Evolutionary conservation across 139 green algal genomes (phyloP).

Genomic region (Chlorella vulgaris): DNA sequence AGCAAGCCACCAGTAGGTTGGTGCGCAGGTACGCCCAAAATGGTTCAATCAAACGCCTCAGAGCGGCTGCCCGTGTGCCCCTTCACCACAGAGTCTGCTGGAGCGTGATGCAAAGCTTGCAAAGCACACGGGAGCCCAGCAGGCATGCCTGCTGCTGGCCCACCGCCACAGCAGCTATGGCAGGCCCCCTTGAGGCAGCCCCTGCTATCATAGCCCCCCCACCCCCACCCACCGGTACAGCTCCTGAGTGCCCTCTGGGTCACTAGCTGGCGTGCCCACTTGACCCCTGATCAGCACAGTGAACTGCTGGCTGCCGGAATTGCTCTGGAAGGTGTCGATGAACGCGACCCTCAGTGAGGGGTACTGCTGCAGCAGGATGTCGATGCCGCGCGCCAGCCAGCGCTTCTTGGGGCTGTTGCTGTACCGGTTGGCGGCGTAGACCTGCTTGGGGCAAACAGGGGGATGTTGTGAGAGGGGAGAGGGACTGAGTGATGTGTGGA

Average conservation of each 20-base stretch:
- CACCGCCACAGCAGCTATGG: too few relatives aligned
- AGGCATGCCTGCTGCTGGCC: too few relatives aligned
- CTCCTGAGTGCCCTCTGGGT: conserved; percentile 43
- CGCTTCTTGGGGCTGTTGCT: conserved; percentile 34
- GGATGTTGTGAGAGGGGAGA: too few relatives aligned
- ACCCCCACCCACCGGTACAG: conserved; percentile 43
- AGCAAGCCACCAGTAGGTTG: too few relatives aligned
- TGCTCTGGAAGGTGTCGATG: conserved; percentile 48
- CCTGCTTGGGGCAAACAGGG: conserved; percentile 23
- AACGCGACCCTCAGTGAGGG: conserved; percentile 64
- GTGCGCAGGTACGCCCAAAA: too few relatives aligned
- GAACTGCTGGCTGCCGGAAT: conserved; percentile 29
- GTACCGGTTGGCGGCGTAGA: conserved; percentile 53
- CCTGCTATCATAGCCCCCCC: too few relatives aligned
- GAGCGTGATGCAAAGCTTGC: too few relatives aligned
- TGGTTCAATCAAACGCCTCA: too few relatives aligned
- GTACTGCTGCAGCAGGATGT: conserved; percentile 63
- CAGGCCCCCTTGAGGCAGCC: too few relatives aligned
- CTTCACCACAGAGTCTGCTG: too few relatives aligned
- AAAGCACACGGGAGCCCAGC: not conserved
- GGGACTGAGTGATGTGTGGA: too few relatives aligned
- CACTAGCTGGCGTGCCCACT: conserved; percentile 31
- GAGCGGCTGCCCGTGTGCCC: too few relatives aligned
- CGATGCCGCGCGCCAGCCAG: conserved; percentile 61
- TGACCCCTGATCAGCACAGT: conserved; percentile 39